Evolutionary conservation across 331 rosid species (phyloP).

Genomic region (Quercus tomentella): DNA sequence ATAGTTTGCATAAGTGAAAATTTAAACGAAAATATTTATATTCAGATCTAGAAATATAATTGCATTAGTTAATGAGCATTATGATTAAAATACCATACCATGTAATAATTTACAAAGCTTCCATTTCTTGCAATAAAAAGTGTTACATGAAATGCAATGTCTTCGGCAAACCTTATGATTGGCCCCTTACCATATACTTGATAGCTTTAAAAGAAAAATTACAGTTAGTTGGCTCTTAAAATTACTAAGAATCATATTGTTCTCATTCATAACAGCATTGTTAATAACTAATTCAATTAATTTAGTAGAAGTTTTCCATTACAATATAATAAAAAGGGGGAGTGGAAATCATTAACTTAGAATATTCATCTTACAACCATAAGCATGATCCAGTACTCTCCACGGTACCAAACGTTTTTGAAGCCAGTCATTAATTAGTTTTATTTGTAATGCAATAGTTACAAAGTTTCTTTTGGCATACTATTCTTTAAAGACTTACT

Average conservation of each 20-base stretch:
- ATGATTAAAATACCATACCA: slow-evolving; percentile 29
- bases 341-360: too few species aligned
- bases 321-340: too few species aligned
- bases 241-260: background rate
- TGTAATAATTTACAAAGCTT: slow-evolving; percentile 68
- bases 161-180: slow-evolving; percentile 63
- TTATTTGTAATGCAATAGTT: too few species aligned
- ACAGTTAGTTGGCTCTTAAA: background rate
- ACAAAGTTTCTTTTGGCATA: too few species aligned
- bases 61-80: background rate
- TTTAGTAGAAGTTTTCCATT: too few species aligned
- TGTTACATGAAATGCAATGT: slow-evolving; percentile 67
- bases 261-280: background rate
- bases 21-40: background rate
- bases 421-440: too few species aligned
- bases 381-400: too few species aligned
- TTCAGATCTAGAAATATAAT: background rate
- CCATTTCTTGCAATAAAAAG: slow-evolving; percentile 77
- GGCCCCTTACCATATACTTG: slow-evolving; percentile 63
- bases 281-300: background rate
- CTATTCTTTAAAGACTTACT: too few species aligned
- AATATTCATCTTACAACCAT: too few species aligned
- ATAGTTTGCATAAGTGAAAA: background rate
- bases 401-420: too few species aligned
- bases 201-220: slow-evolving; percentile 33